phyloP scores from a whole-genome alignment of 345 rosid species.

The Aquilaria yunnanensis region DNA sequence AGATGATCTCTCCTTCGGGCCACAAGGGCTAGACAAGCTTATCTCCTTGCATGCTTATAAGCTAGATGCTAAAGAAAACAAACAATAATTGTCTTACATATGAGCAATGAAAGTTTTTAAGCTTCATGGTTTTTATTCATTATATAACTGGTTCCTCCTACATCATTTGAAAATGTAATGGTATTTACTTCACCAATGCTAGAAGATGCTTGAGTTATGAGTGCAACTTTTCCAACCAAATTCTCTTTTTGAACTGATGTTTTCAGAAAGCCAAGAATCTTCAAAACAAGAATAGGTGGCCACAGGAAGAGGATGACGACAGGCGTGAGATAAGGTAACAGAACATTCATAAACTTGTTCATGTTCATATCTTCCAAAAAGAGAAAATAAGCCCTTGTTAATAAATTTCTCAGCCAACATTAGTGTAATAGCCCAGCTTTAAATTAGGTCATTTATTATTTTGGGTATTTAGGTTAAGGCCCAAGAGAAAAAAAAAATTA shows the following conservation, averaged over 20 bases:
- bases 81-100: too few relatives aligned
- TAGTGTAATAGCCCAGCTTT: too few relatives aligned
- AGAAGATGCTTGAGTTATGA: slow-evolving; percentile 63
- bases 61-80: slow-evolving; percentile 33
- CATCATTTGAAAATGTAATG: background rate
- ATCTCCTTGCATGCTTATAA: slow-evolving; percentile 49
- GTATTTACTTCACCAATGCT: slow-evolving; percentile 54
- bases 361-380: slow-evolving; percentile 8
- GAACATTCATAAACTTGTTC: slow-evolving; percentile 25
- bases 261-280: slow-evolving; percentile 16
- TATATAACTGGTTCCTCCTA: background rate
- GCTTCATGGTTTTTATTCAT: too few relatives aligned
- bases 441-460: too few relatives aligned
- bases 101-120: background rate
- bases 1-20: slow-evolving; percentile 40
- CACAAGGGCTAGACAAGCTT: slow-evolving; percentile 56
- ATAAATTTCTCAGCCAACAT: too few relatives aligned
- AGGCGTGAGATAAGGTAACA: slow-evolving; percentile 18
- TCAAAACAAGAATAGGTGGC: slow-evolving; percentile 33
- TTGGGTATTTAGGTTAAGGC: too few relatives aligned
- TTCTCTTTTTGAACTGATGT: slow-evolving; percentile 29
- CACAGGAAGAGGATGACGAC: slow-evolving; percentile 30
- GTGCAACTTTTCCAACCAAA: slow-evolving; percentile 55
- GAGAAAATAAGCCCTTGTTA: too few relatives aligned
- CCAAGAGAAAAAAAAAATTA: too few relatives aligned